Percentiles rank a stretch among this genome's conserved stretches.
These are phyloP conservation scores for Trypanosoma theileri DNA, from an alignment of 208 protist species.

Conservation along the genomic window DNA sequence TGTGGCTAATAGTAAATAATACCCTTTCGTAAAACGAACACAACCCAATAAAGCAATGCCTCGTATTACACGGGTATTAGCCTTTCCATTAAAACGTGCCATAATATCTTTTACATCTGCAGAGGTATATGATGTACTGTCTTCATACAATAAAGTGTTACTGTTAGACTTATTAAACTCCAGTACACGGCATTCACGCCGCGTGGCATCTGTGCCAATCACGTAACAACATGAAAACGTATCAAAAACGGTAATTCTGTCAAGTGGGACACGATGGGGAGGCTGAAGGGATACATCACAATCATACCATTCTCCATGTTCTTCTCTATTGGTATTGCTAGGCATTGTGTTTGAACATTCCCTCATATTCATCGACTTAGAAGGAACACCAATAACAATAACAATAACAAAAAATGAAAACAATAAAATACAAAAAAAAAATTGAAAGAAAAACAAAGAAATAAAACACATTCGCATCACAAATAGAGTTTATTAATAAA, in stretches of 20 bases:
- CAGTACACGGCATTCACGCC: slow-evolving; percentile 11
- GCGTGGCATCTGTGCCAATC: slow-evolving; percentile 41
- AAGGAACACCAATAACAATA: slow-evolving; percentile 4
- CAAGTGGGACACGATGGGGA: slow-evolving; percentile 23
- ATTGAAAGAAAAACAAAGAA: background rate
- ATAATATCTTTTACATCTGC: slow-evolving; percentile 42
- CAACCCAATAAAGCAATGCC: slow-evolving; percentile 76
- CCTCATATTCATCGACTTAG: background rate
- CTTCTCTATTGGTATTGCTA: background rate
- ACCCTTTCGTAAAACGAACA: slow-evolving; percentile 90
- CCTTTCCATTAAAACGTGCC: slow-evolving; percentile 26
- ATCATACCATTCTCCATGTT: slow-evolving; percentile 3
- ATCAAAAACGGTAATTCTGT: slow-evolving; percentile 54
- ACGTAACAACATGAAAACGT: slow-evolving; percentile 53
- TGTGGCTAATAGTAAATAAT: slow-evolving; percentile 92
- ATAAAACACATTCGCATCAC: too few species aligned
- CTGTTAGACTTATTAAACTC: slow-evolving; percentile 23
- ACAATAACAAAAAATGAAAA: slow-evolving; percentile 11
- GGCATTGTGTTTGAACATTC: background rate
- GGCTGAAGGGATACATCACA: slow-evolving; percentile 20
- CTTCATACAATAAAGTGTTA: slow-evolving; percentile 7
- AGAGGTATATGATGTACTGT: slow-evolving; percentile 13
- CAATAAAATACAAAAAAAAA: slow-evolving; percentile 18
- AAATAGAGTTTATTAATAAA: too few species aligned
- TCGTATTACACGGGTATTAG: slow-evolving; percentile 12